Conservation (phyloP, 345 rosid genomes). For the Trapa incisa region DNA sequence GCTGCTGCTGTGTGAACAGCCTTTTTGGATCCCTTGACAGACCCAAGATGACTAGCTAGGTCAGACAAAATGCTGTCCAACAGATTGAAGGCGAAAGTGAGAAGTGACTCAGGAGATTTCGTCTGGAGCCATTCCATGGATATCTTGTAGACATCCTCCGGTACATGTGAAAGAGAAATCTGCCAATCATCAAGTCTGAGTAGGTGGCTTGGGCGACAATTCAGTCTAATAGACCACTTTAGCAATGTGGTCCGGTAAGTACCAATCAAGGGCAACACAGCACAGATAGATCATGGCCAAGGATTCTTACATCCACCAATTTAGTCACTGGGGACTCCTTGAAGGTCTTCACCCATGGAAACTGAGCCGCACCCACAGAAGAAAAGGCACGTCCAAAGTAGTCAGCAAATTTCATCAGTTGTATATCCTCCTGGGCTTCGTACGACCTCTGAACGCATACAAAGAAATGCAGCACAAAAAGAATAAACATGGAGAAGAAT, state of each 20-base stretch:
- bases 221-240: background rate
- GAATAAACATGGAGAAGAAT: background rate
- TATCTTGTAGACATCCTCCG: constrained; percentile 47
- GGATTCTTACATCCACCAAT: constrained; percentile 45
- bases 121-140: constrained; percentile 49
- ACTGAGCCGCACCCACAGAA: constrained; percentile 41
- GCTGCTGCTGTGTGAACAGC: constrained; percentile 30
- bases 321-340: constrained; percentile 44
- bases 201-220: background rate
- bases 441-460: constrained; percentile 30
- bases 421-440: constrained; percentile 53
- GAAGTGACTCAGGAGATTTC: constrained; percentile 32
- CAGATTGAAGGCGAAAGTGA: constrained; percentile 47
- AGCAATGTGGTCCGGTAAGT: background rate
- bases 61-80: constrained; percentile 42
- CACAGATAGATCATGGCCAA: background rate
- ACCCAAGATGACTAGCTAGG: constrained; percentile 25
- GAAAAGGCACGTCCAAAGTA: constrained; percentile 62
- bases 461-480: background rate
- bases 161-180: constrained; percentile 46
- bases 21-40: constrained; percentile 48
- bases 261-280: background rate
- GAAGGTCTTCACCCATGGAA: constrained; percentile 65
- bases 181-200: constrained; percentile 5
- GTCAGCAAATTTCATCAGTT: constrained; percentile 60